These are phyloP conservation scores for Astraeus odoratus DNA, from an alignment of 768 basidiomycete genomes.

Conservation along the genomic window DNA sequence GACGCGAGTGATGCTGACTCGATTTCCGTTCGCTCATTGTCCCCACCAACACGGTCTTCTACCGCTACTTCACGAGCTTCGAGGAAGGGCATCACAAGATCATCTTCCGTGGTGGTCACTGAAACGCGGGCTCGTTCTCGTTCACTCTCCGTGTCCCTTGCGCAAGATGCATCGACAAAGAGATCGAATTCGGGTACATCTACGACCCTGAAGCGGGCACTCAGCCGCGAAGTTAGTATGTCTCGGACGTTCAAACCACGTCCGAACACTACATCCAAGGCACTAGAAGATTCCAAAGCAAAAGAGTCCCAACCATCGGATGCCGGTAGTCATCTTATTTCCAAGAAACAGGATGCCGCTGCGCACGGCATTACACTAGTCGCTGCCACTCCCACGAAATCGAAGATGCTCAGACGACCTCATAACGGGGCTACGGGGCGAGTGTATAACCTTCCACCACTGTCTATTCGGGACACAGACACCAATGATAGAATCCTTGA, in stretches of 20 bases:
- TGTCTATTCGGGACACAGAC: neutral
- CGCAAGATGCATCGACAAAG: constrained; percentile 46
- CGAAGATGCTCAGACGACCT: constrained; percentile 9
- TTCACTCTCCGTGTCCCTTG: constrained; percentile 64
- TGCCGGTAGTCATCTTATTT: constrained; percentile 10
- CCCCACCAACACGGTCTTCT: constrained; percentile 11
- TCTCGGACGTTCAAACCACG: constrained; percentile 57
- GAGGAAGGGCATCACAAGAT: constrained; percentile 16
- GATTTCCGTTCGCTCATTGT: constrained; percentile 9
- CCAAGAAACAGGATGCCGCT: constrained; percentile 7
- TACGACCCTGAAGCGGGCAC: constrained; percentile 40
- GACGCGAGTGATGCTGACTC: constrained; percentile 20
- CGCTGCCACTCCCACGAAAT: constrained; percentile 48
- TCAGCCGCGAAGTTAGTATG: constrained; percentile 77
- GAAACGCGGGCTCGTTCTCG: constrained; percentile 43
- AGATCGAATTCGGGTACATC: constrained; percentile 32
- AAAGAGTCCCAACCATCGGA: constrained; percentile 11
- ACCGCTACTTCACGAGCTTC: constrained; percentile 3
- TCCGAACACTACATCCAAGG: constrained; percentile 11
- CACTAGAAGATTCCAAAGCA: constrained; percentile 1
- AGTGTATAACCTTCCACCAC: constrained; percentile 3
- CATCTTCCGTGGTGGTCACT: constrained; percentile 2
- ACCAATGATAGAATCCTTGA: constrained; percentile 4
- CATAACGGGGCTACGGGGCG: constrained; percentile 5
- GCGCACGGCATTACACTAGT: constrained; percentile 35